These are phyloP conservation scores for Clavispora asparagi DNA, from an alignment of 805 yeast species.

Conservation along the genomic window DNA sequence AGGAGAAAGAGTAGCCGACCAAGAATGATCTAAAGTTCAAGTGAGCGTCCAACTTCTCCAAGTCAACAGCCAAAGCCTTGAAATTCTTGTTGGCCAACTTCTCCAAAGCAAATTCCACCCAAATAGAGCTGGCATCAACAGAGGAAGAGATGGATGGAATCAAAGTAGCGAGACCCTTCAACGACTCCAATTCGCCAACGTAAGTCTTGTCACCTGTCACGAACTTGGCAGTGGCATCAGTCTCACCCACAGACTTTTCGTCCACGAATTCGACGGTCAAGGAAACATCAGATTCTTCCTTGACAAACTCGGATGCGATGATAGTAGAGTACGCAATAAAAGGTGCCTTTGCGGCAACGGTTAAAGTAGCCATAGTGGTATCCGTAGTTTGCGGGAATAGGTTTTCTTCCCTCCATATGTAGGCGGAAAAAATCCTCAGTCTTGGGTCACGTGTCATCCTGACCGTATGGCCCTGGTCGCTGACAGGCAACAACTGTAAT, in stretches of 20 bases:
- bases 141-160: conserved; percentile 42
- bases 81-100: conserved; percentile 80
- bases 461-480: too few species aligned
- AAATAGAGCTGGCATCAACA: conserved; percentile 32
- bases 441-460: background rate
- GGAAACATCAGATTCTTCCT: conserved; percentile 39
- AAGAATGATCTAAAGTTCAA: conserved; percentile 81
- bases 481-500: too few species aligned
- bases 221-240: conserved; percentile 42
- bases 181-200: conserved; percentile 39
- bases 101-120: conserved; percentile 64
- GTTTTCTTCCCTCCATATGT: background rate
- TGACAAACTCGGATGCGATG: conserved; percentile 73
- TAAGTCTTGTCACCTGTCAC: conserved; percentile 39
- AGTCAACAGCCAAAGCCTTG: conserved; percentile 70
- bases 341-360: conserved; percentile 83
- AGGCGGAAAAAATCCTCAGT: background rate
- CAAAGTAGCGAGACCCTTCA: conserved; percentile 45
- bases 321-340: conserved; percentile 73
- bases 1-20: conserved; percentile 58
- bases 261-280: conserved; percentile 65
- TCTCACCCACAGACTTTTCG: conserved; percentile 48
- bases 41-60: conserved; percentile 77
- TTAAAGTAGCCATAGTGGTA: conserved; percentile 41
- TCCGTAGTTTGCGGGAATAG: background rate